Evolutionary conservation across 1,284 basidiomycete species (phyloP).

Genomic region (Gymnopus androsaceus): DNA sequence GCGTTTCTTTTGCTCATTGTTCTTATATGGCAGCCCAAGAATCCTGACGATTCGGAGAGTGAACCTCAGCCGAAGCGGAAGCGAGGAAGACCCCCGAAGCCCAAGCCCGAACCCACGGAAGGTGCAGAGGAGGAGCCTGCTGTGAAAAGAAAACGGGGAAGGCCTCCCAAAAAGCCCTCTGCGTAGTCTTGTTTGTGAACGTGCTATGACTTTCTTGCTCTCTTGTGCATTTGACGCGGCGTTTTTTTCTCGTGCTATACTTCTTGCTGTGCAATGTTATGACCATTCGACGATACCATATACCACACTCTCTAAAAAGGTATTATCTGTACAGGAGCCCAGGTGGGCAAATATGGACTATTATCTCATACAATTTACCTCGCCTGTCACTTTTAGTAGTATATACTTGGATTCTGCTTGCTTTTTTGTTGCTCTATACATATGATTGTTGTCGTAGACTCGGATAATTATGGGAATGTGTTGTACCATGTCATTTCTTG

Average conservation of each 20-base stretch:
- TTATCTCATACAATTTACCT: slow-evolving; percentile 3
- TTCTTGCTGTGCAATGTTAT: slow-evolving; percentile 22
- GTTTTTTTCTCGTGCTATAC: slow-evolving; percentile 33
- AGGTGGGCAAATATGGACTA: not conserved
- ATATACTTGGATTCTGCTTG: not conserved
- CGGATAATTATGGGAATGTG: slow-evolving; percentile 4
- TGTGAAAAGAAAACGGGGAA: slow-evolving; percentile 68
- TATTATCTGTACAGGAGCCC: not conserved
- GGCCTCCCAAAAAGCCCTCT: slow-evolving; percentile 60
- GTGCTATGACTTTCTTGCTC: slow-evolving; percentile 26
- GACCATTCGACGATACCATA: slow-evolving; percentile 10
- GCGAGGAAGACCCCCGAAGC: slow-evolving; percentile 75
- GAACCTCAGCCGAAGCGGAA: slow-evolving; percentile 63
- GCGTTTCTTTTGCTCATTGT: slow-evolving; percentile 30
- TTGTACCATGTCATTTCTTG: not conserved
- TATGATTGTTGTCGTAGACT: slow-evolving; percentile 14
- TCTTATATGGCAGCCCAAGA: slow-evolving; percentile 52
- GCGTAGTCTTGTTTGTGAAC: slow-evolving; percentile 23
- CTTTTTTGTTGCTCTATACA: slow-evolving; percentile 1
- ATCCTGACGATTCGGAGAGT: slow-evolving; percentile 45
- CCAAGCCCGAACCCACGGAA: slow-evolving; percentile 48
- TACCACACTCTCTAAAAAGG: slow-evolving; percentile 13
- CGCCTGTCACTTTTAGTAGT: slow-evolving; percentile 1
- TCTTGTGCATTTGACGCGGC: slow-evolving; percentile 28
- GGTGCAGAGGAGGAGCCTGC: slow-evolving; percentile 44